A percentile compares a stretch with the other conserved stretches of the same genome.
Conservation (phyloP, 192 early-diverging fungal genomes). For the Oehlia diaphana region DNA sequence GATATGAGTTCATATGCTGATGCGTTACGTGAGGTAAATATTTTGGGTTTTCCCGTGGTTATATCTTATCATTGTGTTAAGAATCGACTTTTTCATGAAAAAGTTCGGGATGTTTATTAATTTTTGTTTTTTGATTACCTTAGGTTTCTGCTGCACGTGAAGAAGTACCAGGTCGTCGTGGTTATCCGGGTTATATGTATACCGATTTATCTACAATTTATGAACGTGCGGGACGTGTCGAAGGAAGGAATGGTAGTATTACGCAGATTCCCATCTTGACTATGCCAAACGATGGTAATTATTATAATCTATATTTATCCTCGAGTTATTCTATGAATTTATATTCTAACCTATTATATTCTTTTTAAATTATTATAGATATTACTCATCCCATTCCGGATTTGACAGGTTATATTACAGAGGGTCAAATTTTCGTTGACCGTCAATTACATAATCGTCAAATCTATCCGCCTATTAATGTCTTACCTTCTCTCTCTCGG, state of each 20-base stretch:
- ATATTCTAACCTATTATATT: not conserved
- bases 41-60: not conserved
- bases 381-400: slow-evolving; percentile 99
- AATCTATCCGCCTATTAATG: slow-evolving; percentile 99
- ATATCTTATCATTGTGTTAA: too few species aligned
- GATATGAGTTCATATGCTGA: slow-evolving; percentile 99
- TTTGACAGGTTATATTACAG: slow-evolving; percentile 99
- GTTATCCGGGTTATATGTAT: slow-evolving; percentile 99
- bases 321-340: not conserved
- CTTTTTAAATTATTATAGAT: slow-evolving; percentile 52
- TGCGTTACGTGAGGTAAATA: slow-evolving; percentile 90
- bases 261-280: slow-evolving; percentile 99
- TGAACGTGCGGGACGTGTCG: slow-evolving; percentile 97
- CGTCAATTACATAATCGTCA: slow-evolving; percentile 98
- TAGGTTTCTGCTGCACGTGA: slow-evolving; percentile 96
- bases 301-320: not conserved
- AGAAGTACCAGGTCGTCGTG: slow-evolving; percentile 98
- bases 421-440: slow-evolving; percentile 99
- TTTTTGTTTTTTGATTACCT: not conserved
- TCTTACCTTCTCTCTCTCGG: slow-evolving; percentile 96
- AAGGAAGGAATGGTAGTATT: slow-evolving; percentile 95
- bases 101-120: not conserved
- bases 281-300: slow-evolving; percentile 97
- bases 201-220: slow-evolving; percentile 99
- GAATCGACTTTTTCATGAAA: too few species aligned